Evolutionary conservation across 345 rosid genomes (phyloP), one percentile per base, ranked within the genome.

Genomic region (Tarenaya hassleriana): DNA sequence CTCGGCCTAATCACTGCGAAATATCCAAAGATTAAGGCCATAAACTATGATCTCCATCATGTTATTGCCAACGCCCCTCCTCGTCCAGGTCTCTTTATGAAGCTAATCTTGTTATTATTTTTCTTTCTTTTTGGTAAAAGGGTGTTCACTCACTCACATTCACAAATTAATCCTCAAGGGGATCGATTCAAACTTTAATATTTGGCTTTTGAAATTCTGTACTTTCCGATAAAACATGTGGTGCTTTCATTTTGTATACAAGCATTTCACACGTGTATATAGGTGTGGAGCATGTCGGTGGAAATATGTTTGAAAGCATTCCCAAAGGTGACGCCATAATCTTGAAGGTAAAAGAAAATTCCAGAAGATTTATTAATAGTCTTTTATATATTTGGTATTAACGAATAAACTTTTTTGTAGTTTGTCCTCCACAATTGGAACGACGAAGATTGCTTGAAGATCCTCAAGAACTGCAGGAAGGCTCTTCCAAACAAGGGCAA

Each of bases 261-360:
- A n/a, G n/a, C n/a, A n/a, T n/a, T n/a, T n/a, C n/a, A n/a, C n/a
- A n/a, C n/a, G n/a, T 7, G 1, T 18, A 19, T 50, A 29, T 48
- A 83, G 94, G 85, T 18, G 82, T 82, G 49, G 69, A 86, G 69
- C 88, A 80, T 34, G 79, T 82, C 44, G 83, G 85, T n/a, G 91
- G 95, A 3, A 86, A 86, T 66, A 86, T 86, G 95, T 80, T 86
- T 55, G 70, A 45, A 0, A 75, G 78, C 13, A 67, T 77, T 46
- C 88, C 90, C 3, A 67, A 71, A 57, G 91, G 69, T 13, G 88
- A 86, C 39, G 84, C 86, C 48, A 77, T 83, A 45, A 80, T 83
- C 74, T 76, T 83, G 82, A 83, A 75, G 75, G 88, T 83, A 15
- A 40, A n/a, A n/a, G n/a, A n/a, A n/a, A n/a, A n/a, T n/a, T n/a